phyloP scores from a whole-genome alignment of 768 basidiomycete genomes.

The Dendrothele bispora region DNA sequence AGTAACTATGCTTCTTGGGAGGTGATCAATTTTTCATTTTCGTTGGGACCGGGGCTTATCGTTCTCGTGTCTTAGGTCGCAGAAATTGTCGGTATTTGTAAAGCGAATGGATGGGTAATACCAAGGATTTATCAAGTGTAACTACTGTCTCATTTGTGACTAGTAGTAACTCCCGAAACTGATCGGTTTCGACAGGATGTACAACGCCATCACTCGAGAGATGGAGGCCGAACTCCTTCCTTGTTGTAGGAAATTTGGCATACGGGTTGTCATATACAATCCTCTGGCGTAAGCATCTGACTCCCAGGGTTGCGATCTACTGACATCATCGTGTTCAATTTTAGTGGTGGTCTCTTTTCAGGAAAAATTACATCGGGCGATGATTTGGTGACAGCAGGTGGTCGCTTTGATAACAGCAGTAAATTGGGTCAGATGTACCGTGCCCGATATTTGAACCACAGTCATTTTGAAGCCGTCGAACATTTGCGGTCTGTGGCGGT shows the following conservation, averaged over 20 bases:
- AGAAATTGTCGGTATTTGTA: conserved; percentile 48
- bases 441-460: conserved; percentile 40
- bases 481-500: conserved; percentile 41
- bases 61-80: conserved; percentile 34
- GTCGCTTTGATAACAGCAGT: conserved; percentile 42
- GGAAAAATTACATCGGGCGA: conserved; percentile 39
- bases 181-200: conserved; percentile 13
- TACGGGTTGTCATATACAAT: conserved; percentile 45
- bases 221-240: conserved; percentile 49
- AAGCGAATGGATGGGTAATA: conserved; percentile 39
- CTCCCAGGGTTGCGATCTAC: background rate
- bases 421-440: conserved; percentile 45
- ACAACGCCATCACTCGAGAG: conserved; percentile 48
- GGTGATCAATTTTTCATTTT: conserved; percentile 19
- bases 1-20: conserved; percentile 53
- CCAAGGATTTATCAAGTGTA: conserved; percentile 51
- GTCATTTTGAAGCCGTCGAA: conserved; percentile 43
- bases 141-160: conserved; percentile 8
- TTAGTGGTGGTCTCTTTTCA: conserved; percentile 45
- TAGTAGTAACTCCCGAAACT: background rate
- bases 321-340: conserved; percentile 8
- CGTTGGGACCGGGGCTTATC: background rate
- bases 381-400: conserved; percentile 32
- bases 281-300: conserved; percentile 42
- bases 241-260: conserved; percentile 47